Conservation (phyloP, 2,329 filamentous ascomycete genomes). For the Monosporascus sp. region DNA sequence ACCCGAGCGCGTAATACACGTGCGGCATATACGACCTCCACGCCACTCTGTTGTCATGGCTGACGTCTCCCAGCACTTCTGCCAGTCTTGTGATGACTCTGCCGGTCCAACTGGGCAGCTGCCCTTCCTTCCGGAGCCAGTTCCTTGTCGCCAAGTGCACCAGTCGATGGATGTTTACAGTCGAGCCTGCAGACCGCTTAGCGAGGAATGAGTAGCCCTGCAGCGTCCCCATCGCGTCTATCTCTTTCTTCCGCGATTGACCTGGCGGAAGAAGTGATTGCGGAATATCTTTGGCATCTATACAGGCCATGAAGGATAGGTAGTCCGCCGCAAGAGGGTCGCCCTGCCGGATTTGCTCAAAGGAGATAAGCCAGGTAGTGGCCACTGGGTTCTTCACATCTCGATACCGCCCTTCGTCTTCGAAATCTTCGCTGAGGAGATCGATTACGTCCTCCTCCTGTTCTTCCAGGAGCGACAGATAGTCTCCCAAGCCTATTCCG, state of each 20-base stretch:
- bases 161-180: conserved; percentile 26
- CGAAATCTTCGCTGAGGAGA: too few relatives aligned
- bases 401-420: too few relatives aligned
- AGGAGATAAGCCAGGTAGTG: conserved; percentile 32
- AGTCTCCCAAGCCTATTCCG: too few relatives aligned
- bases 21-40: neutral
- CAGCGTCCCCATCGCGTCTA: conserved; percentile 23
- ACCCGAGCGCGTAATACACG: neutral
- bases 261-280: conserved; percentile 21
- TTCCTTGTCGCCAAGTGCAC: conserved; percentile 25
- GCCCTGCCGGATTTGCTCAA: conserved; percentile 26
- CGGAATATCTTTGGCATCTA: conserved; percentile 32
- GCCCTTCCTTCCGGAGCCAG: conserved; percentile 17
- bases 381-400: conserved; percentile 24
- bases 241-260: conserved; percentile 3
- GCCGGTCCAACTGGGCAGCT: too few relatives aligned
- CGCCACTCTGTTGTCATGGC: neutral
- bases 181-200: conserved; percentile 7
- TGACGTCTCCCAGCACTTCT: neutral
- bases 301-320: conserved; percentile 30
- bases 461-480: too few relatives aligned
- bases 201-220: conserved; percentile 24
- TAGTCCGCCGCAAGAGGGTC: conserved; percentile 26
- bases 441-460: too few relatives aligned
- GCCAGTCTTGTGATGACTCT: neutral